These are phyloP conservation scores for Annulohypoxylon maeteangense DNA, from an alignment of 495 filamentous ascomycete species.

Conservation along the genomic window DNA sequence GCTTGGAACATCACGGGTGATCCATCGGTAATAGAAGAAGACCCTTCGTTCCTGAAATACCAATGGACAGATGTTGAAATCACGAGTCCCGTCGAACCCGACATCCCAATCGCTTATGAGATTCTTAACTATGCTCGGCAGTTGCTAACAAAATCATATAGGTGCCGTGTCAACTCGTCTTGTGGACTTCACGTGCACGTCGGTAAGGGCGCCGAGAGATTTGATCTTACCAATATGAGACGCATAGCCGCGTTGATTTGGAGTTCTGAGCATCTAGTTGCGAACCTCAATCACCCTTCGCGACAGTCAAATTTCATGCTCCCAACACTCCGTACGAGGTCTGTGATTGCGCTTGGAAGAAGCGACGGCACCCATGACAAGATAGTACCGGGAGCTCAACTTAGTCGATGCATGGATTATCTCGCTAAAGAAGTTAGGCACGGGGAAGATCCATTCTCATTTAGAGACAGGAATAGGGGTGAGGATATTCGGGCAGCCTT, in stretches of 20 bases:
- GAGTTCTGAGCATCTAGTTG: conserved; percentile 49
- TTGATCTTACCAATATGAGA: conserved; percentile 35
- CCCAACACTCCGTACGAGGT: not conserved
- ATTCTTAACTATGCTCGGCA: conserved; percentile 11
- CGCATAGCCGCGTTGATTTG: conserved; percentile 49
- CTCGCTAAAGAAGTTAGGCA: conserved; percentile 7
- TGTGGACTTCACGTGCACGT: conserved; percentile 56
- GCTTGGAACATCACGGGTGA: not conserved
- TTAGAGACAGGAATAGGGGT: not conserved
- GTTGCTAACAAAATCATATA: conserved; percentile 33
- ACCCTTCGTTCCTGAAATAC: not conserved
- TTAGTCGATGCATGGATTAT: not conserved
- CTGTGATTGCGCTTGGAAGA: not conserved
- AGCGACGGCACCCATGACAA: not conserved
- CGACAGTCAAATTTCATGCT: not conserved
- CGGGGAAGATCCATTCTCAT: conserved; percentile 25
- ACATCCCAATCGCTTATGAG: conserved; percentile 5
- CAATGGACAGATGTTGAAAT: conserved; percentile 27
- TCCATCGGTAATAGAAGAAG: not conserved
- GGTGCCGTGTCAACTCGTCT: conserved; percentile 42
- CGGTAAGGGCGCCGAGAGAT: conserved; percentile 40
- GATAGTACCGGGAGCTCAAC: not conserved
- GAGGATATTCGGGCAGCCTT: not conserved
- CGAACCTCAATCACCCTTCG: conserved; percentile 42
- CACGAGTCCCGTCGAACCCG: conserved; percentile 8